Conservation (phyloP, 176 grass and related monocot genomes). For the Canna indica region DNA sequence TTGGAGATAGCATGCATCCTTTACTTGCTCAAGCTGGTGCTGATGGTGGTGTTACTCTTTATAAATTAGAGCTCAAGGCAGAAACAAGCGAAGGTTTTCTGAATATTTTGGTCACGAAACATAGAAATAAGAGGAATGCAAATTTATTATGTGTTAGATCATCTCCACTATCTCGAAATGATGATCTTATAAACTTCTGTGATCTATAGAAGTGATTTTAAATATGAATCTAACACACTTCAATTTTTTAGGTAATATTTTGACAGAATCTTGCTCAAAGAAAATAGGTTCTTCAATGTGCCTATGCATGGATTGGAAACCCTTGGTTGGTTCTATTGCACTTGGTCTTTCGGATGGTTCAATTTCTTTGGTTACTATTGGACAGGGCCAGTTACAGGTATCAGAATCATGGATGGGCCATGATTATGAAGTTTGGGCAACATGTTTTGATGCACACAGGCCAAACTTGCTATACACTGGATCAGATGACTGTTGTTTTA, state of each 20-base stretch:
- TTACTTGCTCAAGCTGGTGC: constrained; percentile 77
- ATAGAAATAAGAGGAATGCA: neutral
- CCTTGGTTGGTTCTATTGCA: constrained; percentile 35
- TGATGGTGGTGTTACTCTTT: constrained; percentile 49
- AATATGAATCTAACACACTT: constrained; percentile 14
- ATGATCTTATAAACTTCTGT: neutral
- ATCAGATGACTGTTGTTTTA: constrained; percentile 79
- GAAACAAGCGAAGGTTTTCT: constrained; percentile 19
- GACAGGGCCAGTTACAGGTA: constrained; percentile 48
- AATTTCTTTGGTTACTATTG: constrained; percentile 49
- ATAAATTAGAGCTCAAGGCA: constrained; percentile 29
- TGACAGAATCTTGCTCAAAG: constrained; percentile 38
- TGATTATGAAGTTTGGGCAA: constrained; percentile 86
- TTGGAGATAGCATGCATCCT: constrained; percentile 16
- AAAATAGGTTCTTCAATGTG: constrained; percentile 84
- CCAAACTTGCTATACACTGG: constrained; percentile 69
- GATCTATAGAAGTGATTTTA: constrained; percentile 9
- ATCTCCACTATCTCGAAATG: no score
- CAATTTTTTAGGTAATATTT: constrained; percentile 25
- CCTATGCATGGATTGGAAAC: constrained; percentile 71
- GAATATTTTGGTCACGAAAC: neutral
- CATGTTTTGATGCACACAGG: constrained; percentile 53
- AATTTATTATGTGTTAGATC: neutral
- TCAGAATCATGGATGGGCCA: constrained; percentile 65
- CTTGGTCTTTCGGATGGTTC: constrained; percentile 83